Evolutionary conservation across 176 grass and related monocot species (phyloP).

Genomic region (Sorghum bicolor): DNA sequence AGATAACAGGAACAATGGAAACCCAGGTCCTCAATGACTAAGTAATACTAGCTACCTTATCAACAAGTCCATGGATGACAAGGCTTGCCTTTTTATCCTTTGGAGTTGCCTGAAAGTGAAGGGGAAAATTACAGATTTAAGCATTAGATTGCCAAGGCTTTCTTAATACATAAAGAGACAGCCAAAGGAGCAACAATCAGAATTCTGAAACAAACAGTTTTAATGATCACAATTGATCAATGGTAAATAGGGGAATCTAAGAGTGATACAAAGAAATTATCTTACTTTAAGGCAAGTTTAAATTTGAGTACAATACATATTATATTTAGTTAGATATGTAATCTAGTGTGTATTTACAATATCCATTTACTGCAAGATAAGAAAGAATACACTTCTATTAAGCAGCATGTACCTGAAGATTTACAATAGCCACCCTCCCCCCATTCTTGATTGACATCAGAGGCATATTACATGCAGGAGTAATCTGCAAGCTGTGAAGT

Average conservation of each 20-base stretch:
- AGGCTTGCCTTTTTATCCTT: conserved; percentile 96
- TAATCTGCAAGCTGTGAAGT: conserved; percentile 81
- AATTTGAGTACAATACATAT: background rate
- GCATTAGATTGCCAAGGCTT: background rate
- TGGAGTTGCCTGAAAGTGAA: conserved; percentile 68
- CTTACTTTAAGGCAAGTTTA: background rate
- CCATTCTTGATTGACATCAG: conserved; percentile 67
- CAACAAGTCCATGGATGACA: conserved; percentile 92
- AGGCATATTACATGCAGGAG: conserved; percentile 96
- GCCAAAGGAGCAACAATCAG: conserved; percentile 1
- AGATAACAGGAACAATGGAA: conserved; percentile 32
- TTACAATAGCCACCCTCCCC: conserved; percentile 82
- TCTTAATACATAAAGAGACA: background rate
- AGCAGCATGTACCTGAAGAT: conserved; percentile 76
- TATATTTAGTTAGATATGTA: background rate
- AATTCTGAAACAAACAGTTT: background rate
- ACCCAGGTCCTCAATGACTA: background rate
- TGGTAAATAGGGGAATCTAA: background rate
- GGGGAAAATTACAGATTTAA: background rate
- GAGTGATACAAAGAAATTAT: background rate
- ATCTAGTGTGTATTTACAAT: background rate
- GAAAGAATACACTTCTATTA: background rate
- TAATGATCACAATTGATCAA: background rate
- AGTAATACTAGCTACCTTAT: conserved; percentile 60
- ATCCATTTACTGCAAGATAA: background rate